Base-by-base conservation (phyloP, 257 asterid genomes). In the Avicennia marina region DNA sequence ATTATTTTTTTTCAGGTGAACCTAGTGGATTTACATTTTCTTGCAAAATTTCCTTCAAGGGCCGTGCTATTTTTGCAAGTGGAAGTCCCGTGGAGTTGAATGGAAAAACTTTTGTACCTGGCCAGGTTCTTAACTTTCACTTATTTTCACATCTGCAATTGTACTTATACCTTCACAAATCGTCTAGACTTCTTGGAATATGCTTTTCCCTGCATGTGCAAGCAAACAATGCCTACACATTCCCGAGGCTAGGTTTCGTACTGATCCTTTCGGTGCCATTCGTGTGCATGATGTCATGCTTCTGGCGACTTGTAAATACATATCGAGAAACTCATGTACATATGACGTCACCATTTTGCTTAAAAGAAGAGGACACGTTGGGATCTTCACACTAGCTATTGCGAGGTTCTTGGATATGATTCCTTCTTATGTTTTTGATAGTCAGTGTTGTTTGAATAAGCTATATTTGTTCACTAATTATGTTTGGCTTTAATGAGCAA, bases 241-340 rank as follows among this genome's bases (percentile, higher is more conserved):
- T 84, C 53, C 94, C 89, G 0, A 86, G 94, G 17, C 72, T 78
- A 33, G 89, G 94, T 31, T 75, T 84, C 18, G 94, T 89, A 42
- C 54, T 84, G 71, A 77, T 84, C 65, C 78, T 84, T 58, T 75
- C n/a, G 94, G 94, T 39, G 67, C 87, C 12, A 81, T 84, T 34
- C 84, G 89, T 0, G 85, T 84, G 41, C 94, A 84, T 48, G 84
- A 81, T 50, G 86, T 74, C n/a, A 81, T 78, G 81, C 89, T 84
- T 68, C 73, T 84, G 38, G 83, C 82, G 16, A 86, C 94, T 41
- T 72, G 89, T 81, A 78, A 76, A 86, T 58, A 41, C 29, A 39
- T 5, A 31, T 32, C 53, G 2, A 4, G 25, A 15, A 27, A 17
- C 11, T 36, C 11, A 11, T 2, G 11, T 11, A 7, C 11, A 10